Conservation (phyloP, 306 rosid genomes). For the Prosopis cineraria region DNA sequence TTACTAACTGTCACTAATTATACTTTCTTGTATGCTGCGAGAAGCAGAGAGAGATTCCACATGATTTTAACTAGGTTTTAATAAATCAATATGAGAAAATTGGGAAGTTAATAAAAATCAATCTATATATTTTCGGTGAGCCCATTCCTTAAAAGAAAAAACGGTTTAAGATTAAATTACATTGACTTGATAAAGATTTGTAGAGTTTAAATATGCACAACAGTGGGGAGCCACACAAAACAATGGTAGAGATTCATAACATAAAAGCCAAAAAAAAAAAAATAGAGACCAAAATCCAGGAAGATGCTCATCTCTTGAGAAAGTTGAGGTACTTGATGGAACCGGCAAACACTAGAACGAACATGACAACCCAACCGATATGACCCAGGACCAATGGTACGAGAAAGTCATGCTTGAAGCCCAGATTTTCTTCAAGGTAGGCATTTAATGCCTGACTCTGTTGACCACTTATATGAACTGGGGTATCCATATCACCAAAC, state of each 20-base stretch:
- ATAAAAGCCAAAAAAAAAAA: background rate
- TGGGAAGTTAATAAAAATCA: background rate
- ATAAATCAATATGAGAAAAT: background rate
- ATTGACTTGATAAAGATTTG: background rate
- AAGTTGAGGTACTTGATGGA: conserved; percentile 73
- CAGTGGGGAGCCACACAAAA: background rate
- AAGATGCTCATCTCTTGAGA: conserved; percentile 53
- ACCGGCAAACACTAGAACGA: conserved; percentile 67
- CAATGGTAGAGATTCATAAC: background rate
- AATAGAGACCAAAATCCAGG: background rate
- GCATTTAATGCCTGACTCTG: background rate
- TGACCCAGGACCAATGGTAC: conserved; percentile 51
- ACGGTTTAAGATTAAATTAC: background rate
- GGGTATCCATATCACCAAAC: conserved; percentile 40
- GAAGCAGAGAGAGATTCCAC: background rate
- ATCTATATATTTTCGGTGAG: background rate
- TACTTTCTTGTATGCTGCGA: background rate
- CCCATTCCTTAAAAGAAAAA: too few relatives aligned
- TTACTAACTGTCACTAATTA: background rate
- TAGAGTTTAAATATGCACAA: background rate
- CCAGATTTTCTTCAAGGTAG: conserved; percentile 38
- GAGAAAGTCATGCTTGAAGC: conserved; percentile 60
- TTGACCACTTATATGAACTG: conserved; percentile 11
- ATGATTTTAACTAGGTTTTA: background rate
- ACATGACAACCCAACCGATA: conserved; percentile 61